Conservation (phyloP, 2,329 filamentous ascomycete genomes). For the Sarocladium kiliense region DNA sequence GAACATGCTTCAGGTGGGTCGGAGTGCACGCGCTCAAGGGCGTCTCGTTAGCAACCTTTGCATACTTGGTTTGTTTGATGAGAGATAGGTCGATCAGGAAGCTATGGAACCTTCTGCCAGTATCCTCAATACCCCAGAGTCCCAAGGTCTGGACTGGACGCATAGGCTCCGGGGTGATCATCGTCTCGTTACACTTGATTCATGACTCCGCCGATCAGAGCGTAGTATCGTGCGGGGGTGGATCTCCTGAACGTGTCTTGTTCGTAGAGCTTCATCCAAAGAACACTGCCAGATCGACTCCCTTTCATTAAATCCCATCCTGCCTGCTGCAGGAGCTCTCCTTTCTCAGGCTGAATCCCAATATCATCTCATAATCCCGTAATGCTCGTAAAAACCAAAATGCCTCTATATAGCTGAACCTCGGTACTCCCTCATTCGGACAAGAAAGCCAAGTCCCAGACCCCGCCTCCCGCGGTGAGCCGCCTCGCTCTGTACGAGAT, state of each 20-base stretch:
- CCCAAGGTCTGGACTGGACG: neutral
- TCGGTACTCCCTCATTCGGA: conserved; percentile 6
- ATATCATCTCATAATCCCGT: neutral
- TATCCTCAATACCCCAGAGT: conserved; percentile 1
- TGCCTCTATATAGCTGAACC: neutral
- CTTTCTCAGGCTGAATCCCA: neutral
- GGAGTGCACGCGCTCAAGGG: no score
- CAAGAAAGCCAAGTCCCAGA: neutral
- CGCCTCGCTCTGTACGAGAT: neutral
- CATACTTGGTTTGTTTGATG: no score
- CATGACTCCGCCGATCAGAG: neutral
- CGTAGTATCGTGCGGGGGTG: neutral
- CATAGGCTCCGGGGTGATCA: neutral
- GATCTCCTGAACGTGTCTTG: neutral
- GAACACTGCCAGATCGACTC: neutral
- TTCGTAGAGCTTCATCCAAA: neutral
- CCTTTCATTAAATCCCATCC: neutral
- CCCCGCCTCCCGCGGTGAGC: neutral
- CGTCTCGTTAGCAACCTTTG: no score
- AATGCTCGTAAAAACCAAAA: neutral
- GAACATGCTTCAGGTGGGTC: neutral
- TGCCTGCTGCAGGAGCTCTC: neutral
- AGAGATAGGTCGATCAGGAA: neutral
- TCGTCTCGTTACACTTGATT: neutral
- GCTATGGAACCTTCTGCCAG: neutral